These are phyloP conservation scores for Erysiphe pulchra DNA, from an alignment of 2,329 filamentous ascomycete species.

Conservation along the genomic window DNA sequence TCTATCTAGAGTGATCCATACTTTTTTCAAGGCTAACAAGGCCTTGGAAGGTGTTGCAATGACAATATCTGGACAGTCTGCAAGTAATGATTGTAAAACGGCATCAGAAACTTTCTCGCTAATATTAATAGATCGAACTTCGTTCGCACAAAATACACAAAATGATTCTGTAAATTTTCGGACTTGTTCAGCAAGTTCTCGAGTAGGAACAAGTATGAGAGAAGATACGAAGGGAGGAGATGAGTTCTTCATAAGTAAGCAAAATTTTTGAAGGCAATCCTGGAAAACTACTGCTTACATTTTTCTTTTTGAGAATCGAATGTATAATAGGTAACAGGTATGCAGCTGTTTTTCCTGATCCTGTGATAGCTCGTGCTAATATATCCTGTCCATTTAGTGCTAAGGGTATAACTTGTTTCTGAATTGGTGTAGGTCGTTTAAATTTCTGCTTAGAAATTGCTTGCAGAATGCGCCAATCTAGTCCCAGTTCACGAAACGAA, in stretches of 20 bases:
- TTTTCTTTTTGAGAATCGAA: conserved; percentile 54
- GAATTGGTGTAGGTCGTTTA: conserved; percentile 65
- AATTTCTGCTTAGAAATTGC: conserved; percentile 68
- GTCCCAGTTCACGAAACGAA: conserved; percentile 50
- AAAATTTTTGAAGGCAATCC: neutral
- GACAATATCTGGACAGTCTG: conserved; percentile 68
- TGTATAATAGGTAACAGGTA: conserved; percentile 81
- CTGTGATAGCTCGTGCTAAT: conserved; percentile 76
- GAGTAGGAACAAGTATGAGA: conserved; percentile 82
- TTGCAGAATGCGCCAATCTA: conserved; percentile 69
- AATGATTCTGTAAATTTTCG: conserved; percentile 53
- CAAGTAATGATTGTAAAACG: conserved; percentile 66
- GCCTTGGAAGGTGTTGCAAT: conserved; percentile 77
- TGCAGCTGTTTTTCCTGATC: conserved; percentile 92
- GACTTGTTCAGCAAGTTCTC: conserved; percentile 83
- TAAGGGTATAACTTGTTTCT: conserved; percentile 66
- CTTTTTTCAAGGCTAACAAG: conserved; percentile 48
- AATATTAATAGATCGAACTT: conserved; percentile 60
- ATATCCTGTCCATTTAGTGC: conserved; percentile 75
- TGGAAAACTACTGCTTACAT: conserved; percentile 17
- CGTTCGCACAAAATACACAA: conserved; percentile 60
- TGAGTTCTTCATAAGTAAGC: conserved; percentile 18
- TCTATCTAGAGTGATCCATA: conserved; percentile 41
- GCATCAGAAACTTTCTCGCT: conserved; percentile 75
- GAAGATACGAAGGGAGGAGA: conserved; percentile 33